Evolutionary conservation across 169 alveolate genomes (phyloP), one percentile per base, ranked within the genome.

Genomic region (Plasmodium ovale): DNA sequence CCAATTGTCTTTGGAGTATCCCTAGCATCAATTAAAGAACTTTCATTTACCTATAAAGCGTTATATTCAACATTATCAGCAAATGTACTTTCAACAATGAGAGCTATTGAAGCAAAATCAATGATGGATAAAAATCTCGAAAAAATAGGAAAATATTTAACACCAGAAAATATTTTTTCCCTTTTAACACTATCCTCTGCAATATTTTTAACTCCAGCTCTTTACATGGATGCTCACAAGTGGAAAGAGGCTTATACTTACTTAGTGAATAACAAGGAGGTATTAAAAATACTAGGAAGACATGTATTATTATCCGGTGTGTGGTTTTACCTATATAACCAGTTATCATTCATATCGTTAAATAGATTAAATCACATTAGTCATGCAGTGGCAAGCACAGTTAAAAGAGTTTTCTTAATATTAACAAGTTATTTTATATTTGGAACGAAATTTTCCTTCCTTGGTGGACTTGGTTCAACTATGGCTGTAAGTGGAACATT

Each of bases 361-460:
- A 79, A 94, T 62, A 87, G 87, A 64, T 90, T 94, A 44, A 70
- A 92, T 21, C 96, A 95, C n/a, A 93, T 94, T 42, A 82, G 91
- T 44, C 94, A 93, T 65, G 96, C 96, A 29, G 96, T 94, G 35
- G 97, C 96, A 33, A 94, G 92, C 71, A 87, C 97, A 31, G 72
- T 94, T 72, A 93, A 93, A 85, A 92, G 94, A 69, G 84, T 93
- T 14, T 90, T 93, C 72, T 74, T 88, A 60, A 91, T 91, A 70
- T 49, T 91, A 42, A 68, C 93, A 1, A 82, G 94, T 64, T 88
- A 92, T 44, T 68, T 92, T 70, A 65, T 94, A 23, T 88, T 87
- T 87, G 92, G 91, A 58, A 74, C 92, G 25, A 88, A 93, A 51
- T 67, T 94, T 60, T 73, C 96, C 4, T 53, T 71, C n/a, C 72